Conservation (phyloP, 1,284 basidiomycete genomes). For the Cryptococcus sp. region DNA sequence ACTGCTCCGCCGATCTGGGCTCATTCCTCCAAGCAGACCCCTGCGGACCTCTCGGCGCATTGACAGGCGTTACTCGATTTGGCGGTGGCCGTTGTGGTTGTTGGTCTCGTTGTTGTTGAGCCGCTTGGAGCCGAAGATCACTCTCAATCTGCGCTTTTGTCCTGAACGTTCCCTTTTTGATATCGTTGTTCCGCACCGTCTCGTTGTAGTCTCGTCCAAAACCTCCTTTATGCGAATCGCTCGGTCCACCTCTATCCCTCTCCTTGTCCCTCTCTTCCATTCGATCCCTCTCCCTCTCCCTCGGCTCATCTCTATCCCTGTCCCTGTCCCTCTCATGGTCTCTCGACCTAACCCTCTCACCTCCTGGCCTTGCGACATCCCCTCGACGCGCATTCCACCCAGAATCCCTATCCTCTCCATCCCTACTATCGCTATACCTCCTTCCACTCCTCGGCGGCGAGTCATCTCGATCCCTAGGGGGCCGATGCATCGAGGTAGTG, state of each 20-base stretch:
- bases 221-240: background rate
- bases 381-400: too few relatives aligned
- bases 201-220: background rate
- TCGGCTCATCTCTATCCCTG: background rate
- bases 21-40: too few relatives aligned
- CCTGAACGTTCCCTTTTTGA: conserved; percentile 1
- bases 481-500: background rate
- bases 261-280: background rate
- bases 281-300: background rate
- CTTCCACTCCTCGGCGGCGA: too few relatives aligned
- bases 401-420: too few relatives aligned
- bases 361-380: too few relatives aligned
- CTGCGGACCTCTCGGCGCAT: too few relatives aligned
- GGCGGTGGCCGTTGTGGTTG: background rate
- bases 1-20: background rate
- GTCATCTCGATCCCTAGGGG: background rate
- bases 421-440: too few relatives aligned
- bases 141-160: conserved; percentile 1
- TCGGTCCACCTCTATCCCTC: background rate
- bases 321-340: conserved; percentile 3
- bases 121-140: background rate
- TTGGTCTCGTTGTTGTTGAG: background rate
- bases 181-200: background rate
- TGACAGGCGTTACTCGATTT: too few relatives aligned
- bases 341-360: too few relatives aligned